Evolutionary conservation across 257 asterid genomes (phyloP).

Genomic region (Ajuga chamaepitys): DNA sequence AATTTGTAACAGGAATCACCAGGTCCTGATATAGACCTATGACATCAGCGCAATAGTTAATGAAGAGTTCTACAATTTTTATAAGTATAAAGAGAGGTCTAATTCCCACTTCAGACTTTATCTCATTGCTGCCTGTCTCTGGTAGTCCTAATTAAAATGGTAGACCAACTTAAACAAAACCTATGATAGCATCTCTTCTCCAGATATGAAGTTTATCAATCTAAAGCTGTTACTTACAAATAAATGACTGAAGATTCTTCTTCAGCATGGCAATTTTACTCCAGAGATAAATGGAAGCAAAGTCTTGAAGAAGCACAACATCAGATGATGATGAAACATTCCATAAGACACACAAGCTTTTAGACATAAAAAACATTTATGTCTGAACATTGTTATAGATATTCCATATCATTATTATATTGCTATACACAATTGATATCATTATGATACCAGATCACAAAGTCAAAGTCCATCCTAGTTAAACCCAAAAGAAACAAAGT

Average conservation of each 20-base stretch:
- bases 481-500: background rate
- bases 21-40: conserved; percentile 74
- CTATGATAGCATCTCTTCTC: too few relatives aligned
- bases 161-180: background rate
- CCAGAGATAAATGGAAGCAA: too few relatives aligned
- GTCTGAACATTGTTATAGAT: background rate
- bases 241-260: too few relatives aligned
- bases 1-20: conserved; percentile 73
- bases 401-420: background rate
- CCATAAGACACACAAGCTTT: background rate
- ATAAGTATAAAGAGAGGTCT: background rate
- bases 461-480: background rate
- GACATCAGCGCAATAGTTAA: conserved; percentile 20
- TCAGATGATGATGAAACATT: background rate
- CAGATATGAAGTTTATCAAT: too few relatives aligned
- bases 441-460: too few relatives aligned
- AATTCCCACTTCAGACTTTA: background rate
- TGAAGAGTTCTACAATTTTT: background rate
- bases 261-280: too few relatives aligned
- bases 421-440: too few relatives aligned
- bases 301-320: background rate
- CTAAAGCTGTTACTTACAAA: too few relatives aligned
- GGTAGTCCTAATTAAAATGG: background rate
- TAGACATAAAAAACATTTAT: background rate
- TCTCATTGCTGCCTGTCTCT: background rate